Base-by-base conservation (phyloP, 140 eudicot genomes). In the Stevia rebaudiana region DNA sequence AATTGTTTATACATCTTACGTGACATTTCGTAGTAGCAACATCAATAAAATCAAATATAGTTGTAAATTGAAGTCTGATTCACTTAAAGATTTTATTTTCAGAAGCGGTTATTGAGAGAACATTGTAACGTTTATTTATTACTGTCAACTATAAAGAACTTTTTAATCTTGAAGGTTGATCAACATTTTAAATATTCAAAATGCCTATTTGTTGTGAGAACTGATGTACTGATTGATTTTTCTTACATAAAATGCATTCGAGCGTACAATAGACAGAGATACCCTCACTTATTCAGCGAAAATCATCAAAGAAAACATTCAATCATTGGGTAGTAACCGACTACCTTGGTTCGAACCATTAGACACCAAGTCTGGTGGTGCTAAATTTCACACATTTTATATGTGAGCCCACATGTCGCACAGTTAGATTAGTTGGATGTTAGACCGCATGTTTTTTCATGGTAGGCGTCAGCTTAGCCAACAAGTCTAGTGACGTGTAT, bases 201-300 rank as follows among this genome's bases (percentile, higher is more conserved):
- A 71, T 87, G 98, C 82, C 68, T 88, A 54, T 88, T 85, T 80
- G 96, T 88, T 31, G 87, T 92, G 39, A 77, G 98, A 83, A 77
- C 74, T 0, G 98, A 92, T 23, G 86, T 70, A 68, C 85, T 95
- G 98, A 88, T 92, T 25, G 96, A 92, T 72, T 92, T 92, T 72
- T 92, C 98, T 16, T 92, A 92, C 79, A 89, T 85, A 74, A 92
- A 91, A 74, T 91, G 98, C 71, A 76, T 91, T n/a, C 75, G 92
- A 49, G 78, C 87, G 3, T 91, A 91, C 78, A 69, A 87, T 60
- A 84, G 89, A 67, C 78, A 68, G 9, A 87, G 83, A 61, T 91
- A 86, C 57, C 95, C 96, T 23, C 77, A n/a, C 78, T 28, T 28
- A 91, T 53, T 96, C 92, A 1, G 85, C n/a, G 88, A 75, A 88